Evolutionary conservation across 805 yeast species (phyloP).

Genomic region (Myxozyma mucilagina): DNA sequence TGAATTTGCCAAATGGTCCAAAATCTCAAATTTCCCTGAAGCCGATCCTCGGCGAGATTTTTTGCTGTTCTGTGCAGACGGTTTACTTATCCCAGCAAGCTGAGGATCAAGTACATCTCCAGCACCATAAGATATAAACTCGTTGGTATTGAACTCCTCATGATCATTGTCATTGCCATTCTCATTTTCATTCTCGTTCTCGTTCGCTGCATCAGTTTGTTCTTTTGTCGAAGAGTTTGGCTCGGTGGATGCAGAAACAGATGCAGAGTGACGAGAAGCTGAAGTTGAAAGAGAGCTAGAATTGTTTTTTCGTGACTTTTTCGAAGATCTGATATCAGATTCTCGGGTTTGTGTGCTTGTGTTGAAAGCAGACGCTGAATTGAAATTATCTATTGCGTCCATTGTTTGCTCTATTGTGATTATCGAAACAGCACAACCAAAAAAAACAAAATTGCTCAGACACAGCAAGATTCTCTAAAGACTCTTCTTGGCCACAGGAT

Average conservation of each 20-base stretch:
- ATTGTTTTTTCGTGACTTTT: conserved; percentile 7
- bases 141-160: neutral
- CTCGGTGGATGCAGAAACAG: neutral
- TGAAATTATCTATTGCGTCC: conserved; percentile 21
- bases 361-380: conserved; percentile 25
- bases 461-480: neutral
- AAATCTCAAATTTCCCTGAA: neutral
- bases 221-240: neutral
- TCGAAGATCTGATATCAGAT: conserved; percentile 19
- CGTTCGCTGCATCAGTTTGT: neutral
- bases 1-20: neutral
- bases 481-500: too few species aligned
- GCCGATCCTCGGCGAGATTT: too few species aligned
- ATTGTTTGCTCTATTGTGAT: neutral
- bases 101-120: conserved; percentile 26
- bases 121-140: conserved; percentile 6
- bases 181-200: neutral
- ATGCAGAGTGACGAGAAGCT: neutral
- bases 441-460: neutral
- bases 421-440: neutral
- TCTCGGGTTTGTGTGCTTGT: conserved; percentile 14
- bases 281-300: neutral
- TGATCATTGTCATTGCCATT: neutral
- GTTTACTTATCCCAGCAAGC: conserved; percentile 13
- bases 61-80: neutral